Evolutionary conservation across 768 basidiomycete species (phyloP), one percentile per base, ranked within the genome.

Genomic region (Mycena capillaripes): DNA sequence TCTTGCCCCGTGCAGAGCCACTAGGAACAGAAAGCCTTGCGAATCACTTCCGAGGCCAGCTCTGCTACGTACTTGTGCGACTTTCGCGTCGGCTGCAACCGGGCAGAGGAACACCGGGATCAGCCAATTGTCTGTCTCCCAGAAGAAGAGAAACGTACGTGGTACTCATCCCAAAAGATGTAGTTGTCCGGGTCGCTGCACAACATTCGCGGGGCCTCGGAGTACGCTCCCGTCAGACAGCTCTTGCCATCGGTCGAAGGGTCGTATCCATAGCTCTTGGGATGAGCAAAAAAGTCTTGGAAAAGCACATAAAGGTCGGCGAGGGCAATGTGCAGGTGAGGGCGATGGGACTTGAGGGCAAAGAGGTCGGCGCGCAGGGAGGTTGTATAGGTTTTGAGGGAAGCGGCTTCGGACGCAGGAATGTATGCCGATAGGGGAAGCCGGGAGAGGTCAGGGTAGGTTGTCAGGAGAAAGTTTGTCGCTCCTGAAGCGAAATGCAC

Each of bases 161-260:
- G 50, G 50, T 52, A 52, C 50, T 52, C 50, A 52, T 52, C 50
- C 50, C 50, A 52, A 52, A 52, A 52, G 50, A 52, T 52, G 50
- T 52, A 52, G 50, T 52, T 52, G 50, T 52, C 50, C 23, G 50
- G 50, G 50, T 52, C 50, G 50, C 50, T 52, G 50, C 50, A 52
- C 50, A 52, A 52, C 25, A 5, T 52, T 52, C 50, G 50, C 50
- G 50, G 50, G 50, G 50, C 50, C 50, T 52, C 50, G 50, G 50
- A 52, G 27, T 52, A 52, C 50, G 50, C 50, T 25, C 50, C 50
- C 25, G 50, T 52, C 50, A 52, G 50, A 27, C 50, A 52, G 50
- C 50, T 52, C 50, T 52, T 52, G 50, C 50, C 50, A 52, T 52
- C 50, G 50, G 50, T 42, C 50, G 50, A 52, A 52, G 50, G 50